Evolutionary conservation across 2,329 filamentous ascomycete species (phyloP).

Genomic region (Aspergillus alliaceus): DNA sequence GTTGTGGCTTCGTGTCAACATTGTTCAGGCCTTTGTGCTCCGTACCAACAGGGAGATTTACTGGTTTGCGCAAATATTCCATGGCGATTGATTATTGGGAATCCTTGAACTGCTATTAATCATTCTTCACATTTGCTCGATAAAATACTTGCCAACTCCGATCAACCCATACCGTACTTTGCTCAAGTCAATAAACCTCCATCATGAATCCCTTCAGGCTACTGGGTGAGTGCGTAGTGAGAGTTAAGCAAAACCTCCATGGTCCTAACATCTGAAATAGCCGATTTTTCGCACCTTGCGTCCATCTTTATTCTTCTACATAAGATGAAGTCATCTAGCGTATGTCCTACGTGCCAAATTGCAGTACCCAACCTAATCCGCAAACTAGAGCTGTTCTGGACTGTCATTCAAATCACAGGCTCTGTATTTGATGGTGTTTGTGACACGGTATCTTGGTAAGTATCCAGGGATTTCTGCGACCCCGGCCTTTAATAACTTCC

Average conservation of each 20-base stretch:
- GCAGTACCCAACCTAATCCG: neutral
- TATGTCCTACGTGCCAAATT: constrained; percentile 46
- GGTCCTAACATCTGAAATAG: constrained; percentile 48
- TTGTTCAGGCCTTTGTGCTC: constrained; percentile 6
- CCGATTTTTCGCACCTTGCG: constrained; percentile 90
- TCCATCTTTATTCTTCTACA: constrained; percentile 94
- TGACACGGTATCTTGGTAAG: constrained; percentile 85
- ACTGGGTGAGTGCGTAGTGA: constrained; percentile 50
- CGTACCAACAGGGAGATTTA: neutral
- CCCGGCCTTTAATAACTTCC: neutral
- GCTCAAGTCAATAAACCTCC: constrained; percentile 16
- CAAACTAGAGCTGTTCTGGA: constrained; percentile 79
- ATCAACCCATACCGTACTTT: neutral
- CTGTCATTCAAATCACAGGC: constrained; percentile 99
- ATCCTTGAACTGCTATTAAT: neutral
- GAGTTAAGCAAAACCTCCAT: neutral
- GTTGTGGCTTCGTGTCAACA: constrained; percentile 44
- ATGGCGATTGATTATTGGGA: constrained; percentile 7
- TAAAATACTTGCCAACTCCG: neutral
- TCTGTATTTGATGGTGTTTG: constrained; percentile 89
- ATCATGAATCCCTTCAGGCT: constrained; percentile 71
- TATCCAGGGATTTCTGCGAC: neutral
- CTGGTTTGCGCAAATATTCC: neutral
- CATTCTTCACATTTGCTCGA: neutral
- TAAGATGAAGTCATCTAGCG: constrained; percentile 93